phyloP scores from a whole-genome alignment of 345 rosid genomes.

The Ricinus communis region DNA sequence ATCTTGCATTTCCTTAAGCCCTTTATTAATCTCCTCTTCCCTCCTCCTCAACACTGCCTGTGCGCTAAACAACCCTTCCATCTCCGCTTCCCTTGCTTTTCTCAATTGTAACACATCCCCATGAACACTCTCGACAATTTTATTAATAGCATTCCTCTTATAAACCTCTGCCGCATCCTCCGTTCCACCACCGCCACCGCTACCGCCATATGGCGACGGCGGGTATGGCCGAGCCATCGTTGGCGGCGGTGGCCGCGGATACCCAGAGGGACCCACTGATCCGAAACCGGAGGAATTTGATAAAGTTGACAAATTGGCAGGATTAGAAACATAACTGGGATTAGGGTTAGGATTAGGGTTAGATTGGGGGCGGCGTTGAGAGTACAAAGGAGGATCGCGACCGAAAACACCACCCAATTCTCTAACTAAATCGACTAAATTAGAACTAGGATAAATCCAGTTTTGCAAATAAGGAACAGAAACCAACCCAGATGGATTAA shows the following conservation, averaged over 20 bases:
- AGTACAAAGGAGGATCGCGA: constrained; percentile 81
- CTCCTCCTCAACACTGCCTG: constrained; percentile 65
- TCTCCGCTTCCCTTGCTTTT: constrained; percentile 65
- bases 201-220: constrained; percentile 55
- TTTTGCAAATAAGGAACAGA: constrained; percentile 70
- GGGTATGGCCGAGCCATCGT: constrained; percentile 45
- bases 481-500: constrained; percentile 83
- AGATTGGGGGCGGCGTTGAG: constrained; percentile 58
- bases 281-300: constrained; percentile 38
- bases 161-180: constrained; percentile 74
- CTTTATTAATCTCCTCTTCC: constrained; percentile 57
- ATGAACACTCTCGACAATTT: constrained; percentile 64
- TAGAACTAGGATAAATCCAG: constrained; percentile 87
- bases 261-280: constrained; percentile 16
- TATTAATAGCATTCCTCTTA: constrained; percentile 68
- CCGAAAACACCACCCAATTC: constrained; percentile 54
- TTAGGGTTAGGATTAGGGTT: constrained; percentile 27
- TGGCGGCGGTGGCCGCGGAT: constrained; percentile 31
- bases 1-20: constrained; percentile 66
- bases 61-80: constrained; percentile 69
- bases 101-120: constrained; percentile 57
- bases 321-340: constrained; percentile 23
- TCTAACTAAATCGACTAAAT: constrained; percentile 62
- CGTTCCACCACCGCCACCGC: constrained; percentile 21
- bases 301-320: constrained; percentile 20